phyloP scores from a whole-genome alignment of 2,329 filamentous ascomycete species.

The Arthroderma sp. region DNA sequence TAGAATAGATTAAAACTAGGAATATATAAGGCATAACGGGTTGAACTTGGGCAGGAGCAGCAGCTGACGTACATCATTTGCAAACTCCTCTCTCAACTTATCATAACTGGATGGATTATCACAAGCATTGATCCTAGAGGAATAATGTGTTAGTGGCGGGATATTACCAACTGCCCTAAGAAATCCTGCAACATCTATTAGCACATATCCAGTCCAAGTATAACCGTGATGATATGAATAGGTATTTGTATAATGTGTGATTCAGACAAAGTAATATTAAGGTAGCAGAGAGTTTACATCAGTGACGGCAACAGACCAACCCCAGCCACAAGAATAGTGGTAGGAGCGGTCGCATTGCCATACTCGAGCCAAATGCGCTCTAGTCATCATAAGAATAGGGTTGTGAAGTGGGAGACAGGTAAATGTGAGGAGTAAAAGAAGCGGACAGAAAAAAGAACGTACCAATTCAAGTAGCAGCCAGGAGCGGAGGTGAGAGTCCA shows the following conservation, averaged over 20 bases:
- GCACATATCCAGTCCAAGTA: background rate
- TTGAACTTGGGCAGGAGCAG: conserved; percentile 21
- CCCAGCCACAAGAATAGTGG: conserved; percentile 63
- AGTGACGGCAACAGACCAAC: conserved; percentile 59
- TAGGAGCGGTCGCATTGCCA: conserved; percentile 50
- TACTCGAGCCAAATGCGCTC: conserved; percentile 99
- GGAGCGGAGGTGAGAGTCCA: conserved; percentile 3
- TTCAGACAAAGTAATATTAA: conserved; percentile 78
- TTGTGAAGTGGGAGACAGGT: conserved; percentile 5
- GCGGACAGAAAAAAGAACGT: conserved; percentile 13
- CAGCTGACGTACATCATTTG: conserved; percentile 62
- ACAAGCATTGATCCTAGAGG: conserved; percentile 76
- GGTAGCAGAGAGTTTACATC: conserved; percentile 99
- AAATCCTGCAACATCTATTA: background rate
- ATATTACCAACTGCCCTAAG: background rate
- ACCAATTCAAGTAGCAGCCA: conserved; percentile 8
- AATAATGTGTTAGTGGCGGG: background rate
- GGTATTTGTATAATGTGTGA: conserved; percentile 18
- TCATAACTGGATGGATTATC: conserved; percentile 85
- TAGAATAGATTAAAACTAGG: conserved; percentile 14
- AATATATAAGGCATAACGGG: conserved; percentile 6
- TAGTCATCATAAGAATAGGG: conserved; percentile 73
- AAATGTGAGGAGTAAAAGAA: background rate
- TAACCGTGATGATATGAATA: conserved; percentile 14
- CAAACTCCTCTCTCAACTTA: conserved; percentile 66